Evolutionary conservation across 2,329 filamentous ascomycete species (phyloP).

Genomic region (Sclerotinia glacialis): DNA sequence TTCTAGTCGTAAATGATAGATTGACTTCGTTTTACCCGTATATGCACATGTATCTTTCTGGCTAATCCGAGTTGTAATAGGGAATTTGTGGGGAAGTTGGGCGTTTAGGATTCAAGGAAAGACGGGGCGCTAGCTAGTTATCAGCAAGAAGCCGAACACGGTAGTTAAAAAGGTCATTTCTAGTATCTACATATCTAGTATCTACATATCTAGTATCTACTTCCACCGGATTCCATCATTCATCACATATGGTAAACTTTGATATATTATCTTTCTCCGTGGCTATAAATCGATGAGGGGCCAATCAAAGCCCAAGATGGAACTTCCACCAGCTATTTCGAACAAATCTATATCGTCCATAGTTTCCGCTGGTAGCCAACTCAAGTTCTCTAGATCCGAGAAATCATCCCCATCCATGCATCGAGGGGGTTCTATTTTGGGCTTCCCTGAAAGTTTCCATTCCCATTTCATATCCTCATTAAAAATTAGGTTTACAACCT

Average conservation of each 20-base stretch:
- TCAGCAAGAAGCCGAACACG: not conserved
- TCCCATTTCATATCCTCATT: conserved; percentile 23
- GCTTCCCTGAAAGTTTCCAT: conserved; percentile 7
- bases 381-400: not conserved
- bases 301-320: not conserved
- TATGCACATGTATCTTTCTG: too few relatives aligned
- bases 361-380: not conserved
- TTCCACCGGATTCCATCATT: too few relatives aligned
- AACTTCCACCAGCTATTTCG: not conserved
- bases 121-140: not conserved
- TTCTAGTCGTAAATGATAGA: too few relatives aligned
- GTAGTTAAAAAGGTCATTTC: not conserved
- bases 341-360: not conserved
- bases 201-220: too few relatives aligned
- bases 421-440: not conserved
- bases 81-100: too few relatives aligned
- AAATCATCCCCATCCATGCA: not conserved
- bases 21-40: too few relatives aligned
- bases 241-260: too few relatives aligned
- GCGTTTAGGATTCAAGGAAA: too few relatives aligned
- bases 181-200: too few relatives aligned
- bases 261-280: too few relatives aligned
- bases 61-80: too few relatives aligned
- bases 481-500: conserved; percentile 15
- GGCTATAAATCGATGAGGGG: too few relatives aligned